These are phyloP conservation scores for Asclepias syriaca DNA, from an alignment of 257 asterid genomes.

Conservation along the genomic window DNA sequence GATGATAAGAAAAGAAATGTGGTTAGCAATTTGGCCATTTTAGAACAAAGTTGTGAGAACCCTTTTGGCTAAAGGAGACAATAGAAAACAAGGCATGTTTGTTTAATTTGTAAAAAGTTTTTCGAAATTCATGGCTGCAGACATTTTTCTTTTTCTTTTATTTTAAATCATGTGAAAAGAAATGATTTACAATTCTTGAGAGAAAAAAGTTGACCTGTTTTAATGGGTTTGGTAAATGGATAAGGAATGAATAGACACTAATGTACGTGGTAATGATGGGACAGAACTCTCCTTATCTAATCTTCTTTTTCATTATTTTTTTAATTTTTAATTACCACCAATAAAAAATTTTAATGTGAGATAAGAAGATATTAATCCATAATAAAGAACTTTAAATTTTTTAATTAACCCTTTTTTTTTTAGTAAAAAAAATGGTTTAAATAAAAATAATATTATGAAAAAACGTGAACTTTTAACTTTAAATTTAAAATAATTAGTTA, in stretches of 20 bases:
- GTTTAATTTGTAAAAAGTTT: background rate
- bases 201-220: background rate
- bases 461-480: too few relatives aligned
- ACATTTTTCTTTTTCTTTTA: background rate
- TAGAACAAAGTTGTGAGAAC: conserved; percentile 4
- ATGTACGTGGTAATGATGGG: background rate
- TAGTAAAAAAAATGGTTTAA: too few relatives aligned
- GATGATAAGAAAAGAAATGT: background rate
- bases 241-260: background rate
- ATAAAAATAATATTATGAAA: too few relatives aligned
- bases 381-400: too few relatives aligned
- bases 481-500: too few relatives aligned
- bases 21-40: background rate
- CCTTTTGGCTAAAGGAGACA: background rate
- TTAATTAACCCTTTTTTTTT: too few relatives aligned
- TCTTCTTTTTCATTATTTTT: background rate
- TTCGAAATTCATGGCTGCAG: background rate
- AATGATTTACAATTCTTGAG: background rate
- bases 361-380: too few relatives aligned
- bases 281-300: conserved; percentile 3
- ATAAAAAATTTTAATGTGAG: too few relatives aligned
- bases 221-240: conserved; percentile 5
- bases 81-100: background rate
- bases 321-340: too few relatives aligned
- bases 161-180: background rate